Percentiles rank a stretch among this genome's conserved stretches.
These are phyloP conservation scores for Collybiopsis confluens DNA, from an alignment of 768 basidiomycete genomes.

Conservation along the genomic window DNA sequence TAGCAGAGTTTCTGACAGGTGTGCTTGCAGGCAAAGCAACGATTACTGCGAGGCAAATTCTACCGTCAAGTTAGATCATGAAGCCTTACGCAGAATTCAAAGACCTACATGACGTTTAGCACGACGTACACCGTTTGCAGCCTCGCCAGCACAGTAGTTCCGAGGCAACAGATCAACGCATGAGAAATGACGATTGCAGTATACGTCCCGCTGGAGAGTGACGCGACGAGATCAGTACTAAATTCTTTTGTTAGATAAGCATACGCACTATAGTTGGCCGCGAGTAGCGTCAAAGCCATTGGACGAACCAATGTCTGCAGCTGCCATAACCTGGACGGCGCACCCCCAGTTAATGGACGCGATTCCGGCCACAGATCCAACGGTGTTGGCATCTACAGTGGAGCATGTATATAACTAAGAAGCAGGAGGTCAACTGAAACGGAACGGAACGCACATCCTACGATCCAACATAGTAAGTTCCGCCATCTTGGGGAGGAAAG, in stretches of 20 bases:
- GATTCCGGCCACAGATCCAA: conserved; percentile 40
- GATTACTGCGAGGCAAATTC: conserved; percentile 30
- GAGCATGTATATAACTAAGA: no score
- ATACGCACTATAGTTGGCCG: conserved; percentile 22
- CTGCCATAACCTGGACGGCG: conserved; percentile 54
- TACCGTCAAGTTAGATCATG: conserved; percentile 2
- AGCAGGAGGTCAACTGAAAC: no score
- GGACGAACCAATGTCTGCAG: conserved; percentile 34
- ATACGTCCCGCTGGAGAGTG: conserved; percentile 44
- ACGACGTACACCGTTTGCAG: conserved; percentile 49
- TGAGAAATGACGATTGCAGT: conserved; percentile 48
- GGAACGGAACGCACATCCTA: conserved; percentile 64
- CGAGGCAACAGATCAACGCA: conserved; percentile 50
- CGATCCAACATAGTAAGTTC: conserved; percentile 63
- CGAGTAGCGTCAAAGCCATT: conserved; percentile 25
- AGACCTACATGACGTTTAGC: conserved; percentile 32
- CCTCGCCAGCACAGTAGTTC: conserved; percentile 48
- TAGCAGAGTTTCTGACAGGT: conserved; percentile 32
- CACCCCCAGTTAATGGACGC: conserved; percentile 63
- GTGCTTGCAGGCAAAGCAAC: conserved; percentile 37
- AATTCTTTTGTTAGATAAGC: conserved; percentile 9
- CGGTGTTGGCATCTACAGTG: conserved; percentile 47
- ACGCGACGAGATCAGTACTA: not conserved
- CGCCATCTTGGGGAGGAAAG: conserved; percentile 52
- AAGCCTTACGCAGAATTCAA: not conserved